Conservation (phyloP, 1,284 basidiomycete genomes). For the Anthracocystis setariae region DNA sequence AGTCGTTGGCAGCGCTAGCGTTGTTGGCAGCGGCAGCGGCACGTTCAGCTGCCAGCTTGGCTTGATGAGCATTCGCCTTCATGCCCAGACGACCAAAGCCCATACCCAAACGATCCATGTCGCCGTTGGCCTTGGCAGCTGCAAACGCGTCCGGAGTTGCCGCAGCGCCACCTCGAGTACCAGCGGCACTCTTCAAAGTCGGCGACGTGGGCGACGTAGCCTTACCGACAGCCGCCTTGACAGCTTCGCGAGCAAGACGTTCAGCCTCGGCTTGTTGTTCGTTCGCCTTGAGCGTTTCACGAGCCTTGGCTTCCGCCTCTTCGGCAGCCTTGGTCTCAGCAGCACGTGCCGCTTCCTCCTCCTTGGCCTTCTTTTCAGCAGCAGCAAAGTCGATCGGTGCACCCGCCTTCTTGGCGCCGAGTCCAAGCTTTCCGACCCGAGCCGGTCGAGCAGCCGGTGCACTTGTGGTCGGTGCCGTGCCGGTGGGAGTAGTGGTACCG, state of each 20-base stretch:
- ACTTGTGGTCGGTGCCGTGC: slow-evolving; percentile 35
- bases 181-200: slow-evolving; percentile 14
- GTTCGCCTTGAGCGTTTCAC: slow-evolving; percentile 38
- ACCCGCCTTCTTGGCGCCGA: slow-evolving; percentile 60
- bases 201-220: slow-evolving; percentile 15
- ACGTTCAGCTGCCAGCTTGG: slow-evolving; percentile 48
- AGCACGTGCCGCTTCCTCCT: slow-evolving; percentile 54
- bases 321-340: slow-evolving; percentile 45
- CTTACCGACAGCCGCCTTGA: slow-evolving; percentile 48
- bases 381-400: slow-evolving; percentile 64
- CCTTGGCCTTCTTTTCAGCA: slow-evolving; percentile 61
- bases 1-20: slow-evolving; percentile 21
- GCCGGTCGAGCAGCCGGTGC: slow-evolving; percentile 37
- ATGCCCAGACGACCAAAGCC: slow-evolving; percentile 82
- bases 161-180: slow-evolving; percentile 27
- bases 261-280: slow-evolving; percentile 52
- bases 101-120: slow-evolving; percentile 77
- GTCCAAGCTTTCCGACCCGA: slow-evolving; percentile 58
- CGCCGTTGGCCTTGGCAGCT: slow-evolving; percentile 70
- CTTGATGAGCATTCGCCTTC: slow-evolving; percentile 51
- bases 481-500: slow-evolving; percentile 45
- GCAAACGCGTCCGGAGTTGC: slow-evolving; percentile 36
- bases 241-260: slow-evolving; percentile 55
- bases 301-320: slow-evolving; percentile 49
- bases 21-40: slow-evolving; percentile 48